Evolutionary conservation across 805 yeast species (phyloP).

Genomic region (Ogataea nitratoaversa): DNA sequence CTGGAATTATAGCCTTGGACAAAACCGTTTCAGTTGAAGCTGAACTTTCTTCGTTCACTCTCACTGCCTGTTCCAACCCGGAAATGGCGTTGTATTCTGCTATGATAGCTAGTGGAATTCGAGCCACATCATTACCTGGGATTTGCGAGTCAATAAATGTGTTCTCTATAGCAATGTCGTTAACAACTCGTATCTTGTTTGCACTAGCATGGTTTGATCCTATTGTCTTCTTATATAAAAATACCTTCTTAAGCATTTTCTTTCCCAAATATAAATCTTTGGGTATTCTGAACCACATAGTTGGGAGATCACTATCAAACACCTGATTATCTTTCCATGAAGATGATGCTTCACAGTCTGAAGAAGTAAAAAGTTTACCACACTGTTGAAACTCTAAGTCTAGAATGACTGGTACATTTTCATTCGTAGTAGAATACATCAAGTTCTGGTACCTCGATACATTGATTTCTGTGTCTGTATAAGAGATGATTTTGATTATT

Average conservation of each 20-base stretch:
- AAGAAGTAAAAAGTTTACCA: slow-evolving; percentile 7
- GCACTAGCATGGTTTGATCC: slow-evolving; percentile 4
- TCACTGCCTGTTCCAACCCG: not conserved
- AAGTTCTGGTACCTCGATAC: not conserved
- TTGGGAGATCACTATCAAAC: slow-evolving; percentile 1
- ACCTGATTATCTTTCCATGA: slow-evolving; percentile 6
- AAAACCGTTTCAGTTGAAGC: not conserved
- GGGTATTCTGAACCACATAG: slow-evolving; percentile 16
- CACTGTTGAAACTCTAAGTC: slow-evolving; percentile 16
- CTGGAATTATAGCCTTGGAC: slow-evolving; percentile 5
- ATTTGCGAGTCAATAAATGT: slow-evolving; percentile 7
- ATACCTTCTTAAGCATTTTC: slow-evolving; percentile 8
- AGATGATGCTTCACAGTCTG: slow-evolving; percentile 2
- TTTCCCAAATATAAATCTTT: slow-evolving; percentile 19
- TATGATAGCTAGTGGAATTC: slow-evolving; percentile 8
- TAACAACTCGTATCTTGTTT: slow-evolving; percentile 1
- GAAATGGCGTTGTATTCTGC: slow-evolving; percentile 3
- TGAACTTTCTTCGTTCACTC: not conserved
- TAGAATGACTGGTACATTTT: slow-evolving; percentile 7
- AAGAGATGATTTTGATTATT: not conserved
- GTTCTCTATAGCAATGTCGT: slow-evolving; percentile 14
- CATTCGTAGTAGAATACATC: not conserved
- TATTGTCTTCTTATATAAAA: slow-evolving; percentile 14
- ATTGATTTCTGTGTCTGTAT: slow-evolving; percentile 1
- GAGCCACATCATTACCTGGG: not conserved